phyloP scores from a whole-genome alignment of 192 early-diverging fungal genomes.

The Lobosporangium transversale region DNA sequence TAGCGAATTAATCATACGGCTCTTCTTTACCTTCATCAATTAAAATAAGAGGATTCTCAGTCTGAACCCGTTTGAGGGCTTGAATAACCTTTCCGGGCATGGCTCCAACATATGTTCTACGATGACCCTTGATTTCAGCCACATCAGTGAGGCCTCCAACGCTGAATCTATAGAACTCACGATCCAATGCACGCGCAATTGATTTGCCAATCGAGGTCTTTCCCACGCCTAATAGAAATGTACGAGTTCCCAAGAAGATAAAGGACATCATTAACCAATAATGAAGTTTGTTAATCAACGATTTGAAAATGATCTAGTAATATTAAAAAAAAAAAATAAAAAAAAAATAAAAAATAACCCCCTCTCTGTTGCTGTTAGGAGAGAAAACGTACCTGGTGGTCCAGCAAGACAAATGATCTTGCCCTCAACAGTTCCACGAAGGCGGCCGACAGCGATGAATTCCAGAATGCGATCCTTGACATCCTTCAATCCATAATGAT shows the following conservation, averaged over 20 bases:
- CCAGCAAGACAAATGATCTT: constrained; percentile 99
- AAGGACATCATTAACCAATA: no score
- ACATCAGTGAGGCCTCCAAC: constrained; percentile 98
- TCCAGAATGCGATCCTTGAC: constrained; percentile 99
- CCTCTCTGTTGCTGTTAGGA: no score
- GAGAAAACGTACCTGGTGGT: constrained; percentile 96
- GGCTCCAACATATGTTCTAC: constrained; percentile 98
- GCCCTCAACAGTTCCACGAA: constrained; percentile 95
- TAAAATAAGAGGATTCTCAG: constrained; percentile 96
- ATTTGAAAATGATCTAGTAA: no score
- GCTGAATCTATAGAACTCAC: constrained; percentile 97
- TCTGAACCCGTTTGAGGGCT: constrained; percentile 98
- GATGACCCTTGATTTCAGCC: constrained; percentile 99
- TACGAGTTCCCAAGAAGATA: no score
- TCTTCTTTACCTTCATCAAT: constrained; percentile 96
- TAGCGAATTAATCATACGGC: no score
- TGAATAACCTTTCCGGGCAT: constrained; percentile 99
- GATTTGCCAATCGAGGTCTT: constrained; percentile 99
- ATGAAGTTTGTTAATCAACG: no score
- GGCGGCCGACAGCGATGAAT: constrained; percentile 98
- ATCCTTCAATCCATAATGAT: constrained; percentile 99
- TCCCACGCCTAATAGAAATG: constrained; percentile 78
- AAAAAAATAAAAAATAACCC: no score
- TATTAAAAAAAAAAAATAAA: no score
- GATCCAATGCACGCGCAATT: constrained; percentile 92